These are phyloP conservation scores for Talaromyces sp. DNA, from an alignment of 2,329 filamentous ascomycete species.

Conservation along the genomic window DNA sequence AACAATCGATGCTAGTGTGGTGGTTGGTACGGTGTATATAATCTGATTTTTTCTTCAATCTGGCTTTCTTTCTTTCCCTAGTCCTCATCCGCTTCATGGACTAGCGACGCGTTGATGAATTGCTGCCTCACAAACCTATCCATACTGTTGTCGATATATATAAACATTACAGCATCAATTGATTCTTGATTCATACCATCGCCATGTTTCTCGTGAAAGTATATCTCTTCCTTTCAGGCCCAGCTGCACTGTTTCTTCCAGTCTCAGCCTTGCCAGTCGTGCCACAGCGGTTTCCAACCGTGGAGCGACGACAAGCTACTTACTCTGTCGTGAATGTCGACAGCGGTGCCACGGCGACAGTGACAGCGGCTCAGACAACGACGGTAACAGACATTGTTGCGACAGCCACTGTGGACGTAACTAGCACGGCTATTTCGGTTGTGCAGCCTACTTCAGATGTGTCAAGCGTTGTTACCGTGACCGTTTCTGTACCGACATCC, in stretches of 20 bases:
- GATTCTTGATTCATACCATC: not conserved
- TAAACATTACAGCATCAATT: not conserved
- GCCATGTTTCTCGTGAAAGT: not conserved
- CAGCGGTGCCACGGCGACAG: conserved; percentile 12
- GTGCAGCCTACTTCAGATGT: conserved; percentile 2
- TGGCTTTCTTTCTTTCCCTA: not conserved
- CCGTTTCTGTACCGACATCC: conserved; percentile 1
- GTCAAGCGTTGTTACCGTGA: conserved; percentile 7
- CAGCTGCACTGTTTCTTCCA: not conserved
- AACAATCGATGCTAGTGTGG: not conserved
- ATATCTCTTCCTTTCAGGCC: not conserved
- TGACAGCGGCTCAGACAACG: conserved; percentile 4
- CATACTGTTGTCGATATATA: not conserved
- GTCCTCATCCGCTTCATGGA: not conserved
- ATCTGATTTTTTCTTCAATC: not conserved
- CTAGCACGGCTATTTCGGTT: conserved; percentile 10
- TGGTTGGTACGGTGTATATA: not conserved
- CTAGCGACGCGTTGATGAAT: not conserved
- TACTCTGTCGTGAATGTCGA: conserved; percentile 31
- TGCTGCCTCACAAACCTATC: not conserved
- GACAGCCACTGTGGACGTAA: conserved; percentile 4
- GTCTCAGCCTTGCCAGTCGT: conserved; percentile 3
- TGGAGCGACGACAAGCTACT: conserved; percentile 6
- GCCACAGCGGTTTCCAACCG: not conserved
- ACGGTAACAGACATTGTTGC: conserved; percentile 9